Evolutionary conservation across 306 rosid species (phyloP), one percentile per base, ranked within the genome.

Genomic region (Cucurbita ficifolia): DNA sequence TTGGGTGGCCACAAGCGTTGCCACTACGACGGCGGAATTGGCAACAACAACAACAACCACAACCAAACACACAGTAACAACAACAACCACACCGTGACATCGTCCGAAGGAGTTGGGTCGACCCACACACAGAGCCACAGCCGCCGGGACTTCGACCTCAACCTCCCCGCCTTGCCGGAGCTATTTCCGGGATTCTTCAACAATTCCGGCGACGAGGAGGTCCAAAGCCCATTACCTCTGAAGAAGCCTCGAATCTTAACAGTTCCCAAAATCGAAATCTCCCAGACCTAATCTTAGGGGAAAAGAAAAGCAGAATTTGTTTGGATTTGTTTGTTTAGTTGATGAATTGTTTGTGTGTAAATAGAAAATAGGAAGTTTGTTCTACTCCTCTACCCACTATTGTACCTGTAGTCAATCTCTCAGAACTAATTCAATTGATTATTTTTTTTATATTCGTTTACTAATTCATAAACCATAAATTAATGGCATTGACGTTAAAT

Each of bases 1-100:
- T 76, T 95, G 75, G 99, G 99, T 5, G 99, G 99, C 10, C 99
- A 95, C 96, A 95, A 95, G 70, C 96, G 99, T 42, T 87, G 99
- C 73, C 99, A 95, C 92, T 95, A 95, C 80, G 97, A 89, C 38
- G 98, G 97, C 40, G 85, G 90, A 29, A 78, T 56, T 2, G 61
- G 46, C 9, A 51, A 46, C 5, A 74, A 55, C 29, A 77, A 78
- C 21, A n/a, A 29, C 33, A 43, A 43, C 48, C 12, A 12, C 12
- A 43, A 43, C 48, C 48, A 12, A 12, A 43, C 48, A 9, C 48
- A 43, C 12, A 43, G 48, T 10, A 12, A 43, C 42, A 39, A 39
- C 42, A 21, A 54, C 62, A 7, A n/a, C 69, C n/a, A 38, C 14
- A 85, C 74, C 72, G 85, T 93, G 35, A 87, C 97, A 0, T 84